These are phyloP conservation scores for Leucocoprinus birnbaumii DNA, from an alignment of 768 basidiomycete species.

Conservation along the genomic window DNA sequence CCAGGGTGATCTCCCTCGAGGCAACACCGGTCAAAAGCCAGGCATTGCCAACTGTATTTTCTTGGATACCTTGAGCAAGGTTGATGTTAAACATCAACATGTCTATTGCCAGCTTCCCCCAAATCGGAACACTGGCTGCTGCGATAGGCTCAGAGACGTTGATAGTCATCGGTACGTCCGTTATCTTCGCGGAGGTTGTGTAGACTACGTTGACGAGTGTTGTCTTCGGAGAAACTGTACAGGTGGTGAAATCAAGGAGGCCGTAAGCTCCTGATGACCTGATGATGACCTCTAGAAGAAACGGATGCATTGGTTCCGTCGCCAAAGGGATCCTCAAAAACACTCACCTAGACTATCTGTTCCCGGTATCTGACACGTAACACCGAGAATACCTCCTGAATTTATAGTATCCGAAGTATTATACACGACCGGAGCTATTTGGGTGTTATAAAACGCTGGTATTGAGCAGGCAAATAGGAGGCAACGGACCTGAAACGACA, in stretches of 20 bases:
- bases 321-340: no score
- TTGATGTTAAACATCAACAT: neutral
- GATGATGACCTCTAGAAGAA: slow-evolving; percentile 3
- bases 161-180: neutral
- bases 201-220: neutral
- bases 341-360: neutral
- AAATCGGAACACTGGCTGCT: neutral
- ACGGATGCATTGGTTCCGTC: no score
- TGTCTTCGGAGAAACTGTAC: neutral
- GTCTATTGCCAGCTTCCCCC: neutral
- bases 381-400: neutral
- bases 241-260: neutral
- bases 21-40: slow-evolving; percentile 3
- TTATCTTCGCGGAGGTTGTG: neutral
- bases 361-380: neutral
- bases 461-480: neutral
- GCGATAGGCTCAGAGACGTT: neutral
- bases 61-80: neutral
- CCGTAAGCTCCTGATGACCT: neutral
- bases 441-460: neutral
- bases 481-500: no score
- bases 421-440: neutral
- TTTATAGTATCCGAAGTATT: neutral
- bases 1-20: neutral
- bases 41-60: neutral